Conservation (phyloP, 1,139 yeast genomes). For the Blastobotrys serpentis region DNA sequence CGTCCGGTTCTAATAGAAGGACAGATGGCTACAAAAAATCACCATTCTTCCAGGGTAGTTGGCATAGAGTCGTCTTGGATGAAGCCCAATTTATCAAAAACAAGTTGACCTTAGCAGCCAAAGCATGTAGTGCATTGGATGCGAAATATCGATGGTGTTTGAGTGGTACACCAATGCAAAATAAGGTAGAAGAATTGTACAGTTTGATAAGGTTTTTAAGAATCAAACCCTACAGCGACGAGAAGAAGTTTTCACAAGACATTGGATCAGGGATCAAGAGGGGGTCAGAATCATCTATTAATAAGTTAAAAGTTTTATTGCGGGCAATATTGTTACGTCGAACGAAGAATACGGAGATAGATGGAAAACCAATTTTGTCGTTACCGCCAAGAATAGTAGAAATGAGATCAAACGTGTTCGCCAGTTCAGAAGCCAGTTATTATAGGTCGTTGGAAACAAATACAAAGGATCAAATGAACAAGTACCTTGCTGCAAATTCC, state of each 20-base stretch:
- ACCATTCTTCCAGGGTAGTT: slow-evolving; percentile 62
- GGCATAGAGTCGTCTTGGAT: slow-evolving; percentile 74
- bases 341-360: slow-evolving; percentile 69
- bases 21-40: slow-evolving; percentile 39
- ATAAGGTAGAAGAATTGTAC: slow-evolving; percentile 72
- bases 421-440: slow-evolving; percentile 52
- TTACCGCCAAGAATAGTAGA: slow-evolving; percentile 65
- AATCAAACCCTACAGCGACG: slow-evolving; percentile 52
- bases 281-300: slow-evolving; percentile 48
- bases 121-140: slow-evolving; percentile 59
- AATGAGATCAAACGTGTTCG: slow-evolving; percentile 52
- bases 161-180: slow-evolving; percentile 96
- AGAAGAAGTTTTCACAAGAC: slow-evolving; percentile 53
- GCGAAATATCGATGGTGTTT: slow-evolving; percentile 70
- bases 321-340: slow-evolving; percentile 78
- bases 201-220: slow-evolving; percentile 72
- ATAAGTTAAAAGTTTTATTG: slow-evolving; percentile 68
- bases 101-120: slow-evolving; percentile 62
- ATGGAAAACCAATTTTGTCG: slow-evolving; percentile 68
- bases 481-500: slow-evolving; percentile 43
- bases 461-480: slow-evolving; percentile 57
- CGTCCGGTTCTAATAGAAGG: slow-evolving; percentile 12
- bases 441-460: slow-evolving; percentile 59
- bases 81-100: slow-evolving; percentile 92
- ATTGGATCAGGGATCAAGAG: slow-evolving; percentile 59